Evolutionary conservation across 2,329 filamentous ascomycete genomes (phyloP).

Genomic region (Anthostomella pinea): DNA sequence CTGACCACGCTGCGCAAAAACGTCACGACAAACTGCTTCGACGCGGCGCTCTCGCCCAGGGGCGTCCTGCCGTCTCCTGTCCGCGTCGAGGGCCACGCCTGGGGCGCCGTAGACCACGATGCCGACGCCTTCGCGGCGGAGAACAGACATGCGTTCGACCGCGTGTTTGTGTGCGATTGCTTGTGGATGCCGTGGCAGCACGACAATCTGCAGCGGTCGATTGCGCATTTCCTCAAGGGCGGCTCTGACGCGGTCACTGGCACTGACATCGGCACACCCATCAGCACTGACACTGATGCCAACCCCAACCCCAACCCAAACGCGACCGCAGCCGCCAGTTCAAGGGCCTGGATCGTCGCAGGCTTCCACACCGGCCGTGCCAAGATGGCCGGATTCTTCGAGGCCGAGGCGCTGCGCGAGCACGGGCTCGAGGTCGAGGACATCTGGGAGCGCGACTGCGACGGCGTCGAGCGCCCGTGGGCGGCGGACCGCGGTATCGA

Average conservation of each 20-base stretch:
- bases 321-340: conserved; percentile 30
- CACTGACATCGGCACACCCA: no score
- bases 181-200: conserved; percentile 75
- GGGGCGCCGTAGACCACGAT: conserved; percentile 22
- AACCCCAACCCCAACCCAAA: no score
- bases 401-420: conserved; percentile 40
- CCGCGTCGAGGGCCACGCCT: conserved; percentile 54
- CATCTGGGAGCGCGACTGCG: conserved; percentile 68
- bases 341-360: conserved; percentile 62
- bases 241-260: no score
- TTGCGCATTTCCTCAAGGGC: conserved; percentile 56
- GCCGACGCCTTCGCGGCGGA: conserved; percentile 48
- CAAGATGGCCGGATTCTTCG: conserved; percentile 66
- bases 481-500: conserved; percentile 57
- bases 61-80: conserved; percentile 28
- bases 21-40: conserved; percentile 48
- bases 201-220: conserved; percentile 59
- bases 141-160: conserved; percentile 47
- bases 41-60: conserved; percentile 30
- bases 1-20: conserved; percentile 59
- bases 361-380: conserved; percentile 70
- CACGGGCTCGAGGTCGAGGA: conserved; percentile 58
- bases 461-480: conserved; percentile 63
- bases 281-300: no score
- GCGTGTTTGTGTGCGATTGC: conserved; percentile 69